A percentile compares a stretch with the other conserved stretches of the same genome.
Conservation (phyloP, 768 basidiomycete species). For the Lactarius indigo region DNA sequence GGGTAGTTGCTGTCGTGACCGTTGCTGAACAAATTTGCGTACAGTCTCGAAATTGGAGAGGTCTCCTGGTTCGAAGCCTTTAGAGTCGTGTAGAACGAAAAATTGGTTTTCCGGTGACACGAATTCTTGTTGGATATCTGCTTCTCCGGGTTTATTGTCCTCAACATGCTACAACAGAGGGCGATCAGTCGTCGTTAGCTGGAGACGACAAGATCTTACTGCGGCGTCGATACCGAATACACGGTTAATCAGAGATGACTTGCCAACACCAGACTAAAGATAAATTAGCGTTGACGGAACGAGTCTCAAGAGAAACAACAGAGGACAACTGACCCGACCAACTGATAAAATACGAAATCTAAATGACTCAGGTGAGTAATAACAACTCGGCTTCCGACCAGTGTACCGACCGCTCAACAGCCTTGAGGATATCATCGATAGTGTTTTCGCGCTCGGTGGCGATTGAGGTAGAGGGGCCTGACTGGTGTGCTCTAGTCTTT, state of each 20-base stretch:
- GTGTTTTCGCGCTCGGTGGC: neutral
- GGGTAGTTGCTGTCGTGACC: neutral
- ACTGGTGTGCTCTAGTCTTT: too few species aligned
- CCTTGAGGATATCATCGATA: neutral
- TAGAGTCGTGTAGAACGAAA: neutral
- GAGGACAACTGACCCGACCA: neutral
- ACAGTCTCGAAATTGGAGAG: neutral
- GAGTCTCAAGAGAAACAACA: neutral
- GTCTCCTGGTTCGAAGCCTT: neutral
- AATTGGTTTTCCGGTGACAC: neutral
- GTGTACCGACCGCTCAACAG: neutral
- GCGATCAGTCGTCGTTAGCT: neutral
- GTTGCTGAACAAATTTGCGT: neutral
- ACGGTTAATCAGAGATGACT: neutral
- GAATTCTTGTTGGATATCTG: neutral
- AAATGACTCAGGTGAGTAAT: neutral
- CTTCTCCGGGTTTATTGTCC: neutral
- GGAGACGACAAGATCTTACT: neutral
- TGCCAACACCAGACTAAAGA: neutral
- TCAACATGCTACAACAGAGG: neutral
- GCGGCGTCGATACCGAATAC: neutral
- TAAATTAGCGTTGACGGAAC: neutral
- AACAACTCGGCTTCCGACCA: neutral
- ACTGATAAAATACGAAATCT: neutral
- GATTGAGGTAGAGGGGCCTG: too few species aligned